These are phyloP conservation scores for Plenodomus tracheiphilus DNA, from an alignment of 2,329 filamentous ascomycete species.

Conservation along the genomic window DNA sequence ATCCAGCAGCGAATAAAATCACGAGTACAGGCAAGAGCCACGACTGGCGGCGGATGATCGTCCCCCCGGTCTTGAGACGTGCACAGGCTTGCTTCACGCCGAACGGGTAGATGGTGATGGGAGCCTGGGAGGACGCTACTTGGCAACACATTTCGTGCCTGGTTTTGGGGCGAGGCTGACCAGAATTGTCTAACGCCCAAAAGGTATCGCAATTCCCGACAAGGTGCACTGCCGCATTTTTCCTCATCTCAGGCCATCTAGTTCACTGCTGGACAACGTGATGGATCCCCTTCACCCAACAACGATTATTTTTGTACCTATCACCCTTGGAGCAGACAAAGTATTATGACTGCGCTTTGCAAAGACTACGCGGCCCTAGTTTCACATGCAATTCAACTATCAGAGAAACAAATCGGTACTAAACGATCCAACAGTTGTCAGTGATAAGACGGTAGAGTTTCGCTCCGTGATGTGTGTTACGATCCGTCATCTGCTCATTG, in stretches of 20 bases:
- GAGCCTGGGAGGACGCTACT: neutral
- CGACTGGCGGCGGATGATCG: neutral
- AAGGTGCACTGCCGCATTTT: too few species aligned
- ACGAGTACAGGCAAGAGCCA: neutral
- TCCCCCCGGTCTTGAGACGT: neutral
- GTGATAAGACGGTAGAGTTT: neutral
- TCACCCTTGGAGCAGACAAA: too few species aligned
- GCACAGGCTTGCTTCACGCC: neutral
- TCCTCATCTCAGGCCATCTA: too few species aligned
- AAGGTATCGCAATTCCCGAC: too few species aligned
- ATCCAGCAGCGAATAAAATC: neutral
- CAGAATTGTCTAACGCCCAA: neutral
- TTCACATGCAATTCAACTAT: too few species aligned
- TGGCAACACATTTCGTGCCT: neutral
- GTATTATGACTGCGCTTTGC: too few species aligned
- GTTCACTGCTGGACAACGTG: too few species aligned
- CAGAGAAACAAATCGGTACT: too few species aligned
- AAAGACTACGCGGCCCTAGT: too few species aligned
- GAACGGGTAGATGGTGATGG: neutral
- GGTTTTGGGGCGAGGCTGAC: neutral
- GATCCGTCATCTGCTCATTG: neutral
- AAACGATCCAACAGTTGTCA: too few species aligned
- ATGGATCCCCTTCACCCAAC: too few species aligned
- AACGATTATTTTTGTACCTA: too few species aligned
- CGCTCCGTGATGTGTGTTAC: neutral